Base-by-base conservation (phyloP, 208 protist species). In the Trypanosoma conorhini region DNA sequence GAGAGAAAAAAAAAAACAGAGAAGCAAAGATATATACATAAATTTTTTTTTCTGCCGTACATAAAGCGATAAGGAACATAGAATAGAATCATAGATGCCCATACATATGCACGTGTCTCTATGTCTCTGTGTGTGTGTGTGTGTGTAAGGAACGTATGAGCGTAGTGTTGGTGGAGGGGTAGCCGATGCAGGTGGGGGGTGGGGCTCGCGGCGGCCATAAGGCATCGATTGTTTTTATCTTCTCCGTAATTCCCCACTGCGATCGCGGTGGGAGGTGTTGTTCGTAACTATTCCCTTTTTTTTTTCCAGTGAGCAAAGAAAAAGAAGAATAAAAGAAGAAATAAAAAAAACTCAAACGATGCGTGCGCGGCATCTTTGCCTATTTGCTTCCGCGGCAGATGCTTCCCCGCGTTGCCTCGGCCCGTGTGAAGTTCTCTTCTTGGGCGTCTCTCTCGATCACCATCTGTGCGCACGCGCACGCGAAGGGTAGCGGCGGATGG, bases 1-100 rank as follows among this genome's bases (percentile, higher is more conserved):
- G 56, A 26, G 56, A 40, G n/a, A 26, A 40, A n/a, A 31, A 62
- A 33, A 28, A 52, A 64, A 24, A 31, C 44, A 33, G 13, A 52
- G 54, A 24, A 57, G 31, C 26, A 67, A 17, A 26, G 3, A 24
- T 55, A 66, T 24, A 24, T 55, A 67, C 28, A 52, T 65, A 55
- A 12, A 55, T 48, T 48, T 19, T 51, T 51, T 15, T 51, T 15
- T 51, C 15, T 51, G 19, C 21, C 21, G 3, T 10, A n/a, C 2
- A 51, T 51, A 51, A 61, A 61, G 12, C 38, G 42, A 15, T 7
- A 61, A 22, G 33, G 24, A 62, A 26, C 28, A 38, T 62, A 46
- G 38, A 46, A 44, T 44, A 22, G 24, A 46, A 62, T 21, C 33
- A 10, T 46, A 62, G 3, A 44, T 44, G 24, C 22, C 13, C 33